phyloP scores from a whole-genome alignment of 2,329 filamentous ascomycete genomes.

The Lasiodiplodia citricola region DNA sequence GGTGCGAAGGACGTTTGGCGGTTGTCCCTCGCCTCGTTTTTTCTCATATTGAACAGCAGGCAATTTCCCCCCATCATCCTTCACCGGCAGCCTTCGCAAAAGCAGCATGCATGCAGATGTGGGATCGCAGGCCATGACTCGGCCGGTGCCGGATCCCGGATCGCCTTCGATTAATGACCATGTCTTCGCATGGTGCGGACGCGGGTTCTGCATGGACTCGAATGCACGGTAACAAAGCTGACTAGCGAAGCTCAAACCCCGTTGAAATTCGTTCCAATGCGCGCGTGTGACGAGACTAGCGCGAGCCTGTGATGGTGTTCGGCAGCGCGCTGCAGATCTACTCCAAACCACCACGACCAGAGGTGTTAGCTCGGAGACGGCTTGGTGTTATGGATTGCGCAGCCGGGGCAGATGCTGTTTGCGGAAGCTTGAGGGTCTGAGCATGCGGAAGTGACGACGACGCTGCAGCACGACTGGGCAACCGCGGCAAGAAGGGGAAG shows the following conservation, averaged over 20 bases:
- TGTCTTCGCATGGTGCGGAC: background rate
- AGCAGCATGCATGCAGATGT: background rate
- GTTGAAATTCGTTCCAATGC: too few relatives aligned
- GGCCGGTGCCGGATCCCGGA: slow-evolving; percentile 14
- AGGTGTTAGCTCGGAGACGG: background rate
- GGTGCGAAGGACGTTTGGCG: background rate
- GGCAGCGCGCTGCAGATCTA: slow-evolving; percentile 16
- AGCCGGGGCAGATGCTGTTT: slow-evolving; percentile 13
- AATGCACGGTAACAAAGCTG: slow-evolving; percentile 5
- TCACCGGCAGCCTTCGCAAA: background rate
- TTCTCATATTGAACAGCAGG: background rate
- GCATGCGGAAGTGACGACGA: background rate
- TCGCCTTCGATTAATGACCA: background rate
- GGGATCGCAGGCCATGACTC: background rate
- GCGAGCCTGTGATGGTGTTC: background rate
- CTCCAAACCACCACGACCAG: slow-evolving; percentile 4
- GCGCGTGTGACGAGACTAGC: slow-evolving; percentile 5
- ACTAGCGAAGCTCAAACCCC: slow-evolving; percentile 16
- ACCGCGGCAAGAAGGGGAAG: background rate
- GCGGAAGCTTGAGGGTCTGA: background rate
- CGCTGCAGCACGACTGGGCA: background rate
- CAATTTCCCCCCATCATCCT: background rate
- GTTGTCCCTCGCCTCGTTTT: slow-evolving; percentile 1
- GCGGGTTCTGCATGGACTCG: background rate
- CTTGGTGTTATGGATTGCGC: slow-evolving; percentile 5